These are phyloP conservation scores for Inga leiocalycina DNA, from an alignment of 306 rosid species.

Conservation along the genomic window DNA sequence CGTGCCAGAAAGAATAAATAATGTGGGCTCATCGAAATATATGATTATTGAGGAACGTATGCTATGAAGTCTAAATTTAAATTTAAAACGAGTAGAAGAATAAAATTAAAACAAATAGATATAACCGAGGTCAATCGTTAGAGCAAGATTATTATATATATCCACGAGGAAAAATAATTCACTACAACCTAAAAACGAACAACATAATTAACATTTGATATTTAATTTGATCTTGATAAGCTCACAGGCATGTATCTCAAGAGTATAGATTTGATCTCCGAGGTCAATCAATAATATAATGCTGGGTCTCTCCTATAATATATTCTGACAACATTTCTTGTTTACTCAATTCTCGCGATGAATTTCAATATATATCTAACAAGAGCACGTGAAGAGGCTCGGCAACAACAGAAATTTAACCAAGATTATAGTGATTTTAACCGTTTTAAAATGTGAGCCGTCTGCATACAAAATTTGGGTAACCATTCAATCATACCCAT, in stretches of 20 bases:
- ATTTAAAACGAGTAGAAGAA: not conserved
- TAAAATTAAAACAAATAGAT: no score
- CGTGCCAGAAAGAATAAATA: not conserved
- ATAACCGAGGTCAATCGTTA: no score
- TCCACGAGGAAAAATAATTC: not conserved
- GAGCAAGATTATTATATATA: no score
- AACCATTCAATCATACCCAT: slow-evolving; percentile 11
- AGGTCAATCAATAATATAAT: not conserved
- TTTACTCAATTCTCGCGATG: not conserved
- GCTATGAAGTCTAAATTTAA: not conserved
- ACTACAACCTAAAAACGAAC: no score
- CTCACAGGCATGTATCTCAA: not conserved
- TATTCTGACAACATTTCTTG: not conserved
- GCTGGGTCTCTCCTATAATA: not conserved
- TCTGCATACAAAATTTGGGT: slow-evolving; percentile 54
- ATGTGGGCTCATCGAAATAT: not conserved
- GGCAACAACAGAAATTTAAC: not conserved
- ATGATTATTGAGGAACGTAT: not conserved
- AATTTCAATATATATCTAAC: not conserved
- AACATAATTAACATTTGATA: no score
- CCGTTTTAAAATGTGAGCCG: not conserved
- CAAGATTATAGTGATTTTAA: not conserved
- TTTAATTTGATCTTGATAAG: no score
- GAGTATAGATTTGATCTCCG: not conserved
- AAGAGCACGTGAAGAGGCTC: not conserved